These are phyloP conservation scores for Blastomyces parvus DNA, from an alignment of 2,329 filamentous ascomycete species.

Conservation along the genomic window DNA sequence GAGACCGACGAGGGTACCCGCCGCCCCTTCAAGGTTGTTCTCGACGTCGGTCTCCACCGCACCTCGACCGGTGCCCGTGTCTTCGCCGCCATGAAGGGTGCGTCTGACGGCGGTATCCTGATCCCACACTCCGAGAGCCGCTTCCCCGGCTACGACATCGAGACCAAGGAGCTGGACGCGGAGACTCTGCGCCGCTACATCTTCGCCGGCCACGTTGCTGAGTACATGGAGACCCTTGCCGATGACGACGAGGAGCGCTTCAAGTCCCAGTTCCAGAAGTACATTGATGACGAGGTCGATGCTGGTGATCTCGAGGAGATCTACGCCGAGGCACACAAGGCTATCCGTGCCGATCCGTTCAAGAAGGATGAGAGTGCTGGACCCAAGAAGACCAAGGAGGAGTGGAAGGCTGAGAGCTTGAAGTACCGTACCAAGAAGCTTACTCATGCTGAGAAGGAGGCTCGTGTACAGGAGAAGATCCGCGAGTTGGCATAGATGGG, in stretches of 20 bases:
- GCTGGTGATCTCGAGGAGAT: slow-evolving; percentile 95
- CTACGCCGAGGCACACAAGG: slow-evolving; percentile 88
- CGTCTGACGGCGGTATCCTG: slow-evolving; percentile 93
- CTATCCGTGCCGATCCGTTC: slow-evolving; percentile 95
- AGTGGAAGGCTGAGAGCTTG: slow-evolving; percentile 92
- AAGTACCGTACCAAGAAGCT: slow-evolving; percentile 76
- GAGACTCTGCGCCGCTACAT: slow-evolving; percentile 99
- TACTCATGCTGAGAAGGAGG: slow-evolving; percentile 70
- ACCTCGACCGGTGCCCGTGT: slow-evolving; percentile 98
- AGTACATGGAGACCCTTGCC: slow-evolving; percentile 99
- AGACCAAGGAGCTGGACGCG: slow-evolving; percentile 94
- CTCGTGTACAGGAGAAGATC: slow-evolving; percentile 85
- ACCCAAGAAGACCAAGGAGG: slow-evolving; percentile 91
- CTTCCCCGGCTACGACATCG: slow-evolving; percentile 97
- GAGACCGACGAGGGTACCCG: slow-evolving; percentile 79
- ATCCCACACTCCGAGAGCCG: slow-evolving; percentile 98
- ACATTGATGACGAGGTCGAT: slow-evolving; percentile 94
- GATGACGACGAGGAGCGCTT: slow-evolving; percentile 99
- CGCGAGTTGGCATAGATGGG: slow-evolving; percentile 53
- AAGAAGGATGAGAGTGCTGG: slow-evolving; percentile 71
- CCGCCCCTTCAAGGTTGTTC: slow-evolving; percentile 98
- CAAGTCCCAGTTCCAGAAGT: slow-evolving; percentile 96
- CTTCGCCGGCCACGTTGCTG: slow-evolving; percentile 92
- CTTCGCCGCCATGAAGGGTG: slow-evolving; percentile 99
- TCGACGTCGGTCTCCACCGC: slow-evolving; percentile 93